phyloP scores from a whole-genome alignment of 2,329 filamentous ascomycete genomes.

The Hypoxylon sp. region DNA sequence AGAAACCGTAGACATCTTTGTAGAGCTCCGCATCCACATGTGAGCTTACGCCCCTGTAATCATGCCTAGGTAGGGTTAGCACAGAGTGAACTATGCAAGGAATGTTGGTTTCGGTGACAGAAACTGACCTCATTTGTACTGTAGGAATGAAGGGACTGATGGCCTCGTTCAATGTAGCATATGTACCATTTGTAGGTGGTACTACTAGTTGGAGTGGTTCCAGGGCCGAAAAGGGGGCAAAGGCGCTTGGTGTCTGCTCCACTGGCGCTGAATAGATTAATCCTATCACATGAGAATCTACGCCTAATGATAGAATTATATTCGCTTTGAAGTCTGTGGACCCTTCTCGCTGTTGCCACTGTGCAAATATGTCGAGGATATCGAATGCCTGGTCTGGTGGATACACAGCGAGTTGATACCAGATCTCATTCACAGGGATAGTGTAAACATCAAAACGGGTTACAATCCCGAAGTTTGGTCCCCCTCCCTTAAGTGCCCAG shows the following conservation, averaged over 20 bases:
- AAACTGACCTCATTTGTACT: not conserved
- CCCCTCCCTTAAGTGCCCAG: constrained; percentile 64
- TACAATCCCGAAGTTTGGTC: constrained; percentile 63
- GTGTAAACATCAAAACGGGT: constrained; percentile 56
- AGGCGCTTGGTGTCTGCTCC: constrained; percentile 33
- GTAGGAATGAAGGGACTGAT: constrained; percentile 9
- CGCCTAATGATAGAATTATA: constrained; percentile 40
- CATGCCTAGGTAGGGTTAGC: constrained; percentile 42
- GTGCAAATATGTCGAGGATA: constrained; percentile 51
- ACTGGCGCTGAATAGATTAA: constrained; percentile 49
- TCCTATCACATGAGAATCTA: constrained; percentile 38
- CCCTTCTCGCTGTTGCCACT: constrained; percentile 50
- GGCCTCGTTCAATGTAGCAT: not conserved
- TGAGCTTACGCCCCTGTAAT: constrained; percentile 44
- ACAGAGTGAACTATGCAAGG: not conserved
- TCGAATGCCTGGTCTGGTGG: constrained; percentile 40
- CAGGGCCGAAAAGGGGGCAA: constrained; percentile 47
- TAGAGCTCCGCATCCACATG: constrained; percentile 49
- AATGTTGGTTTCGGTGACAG: not conserved
- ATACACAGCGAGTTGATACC: constrained; percentile 46
- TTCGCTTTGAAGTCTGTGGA: constrained; percentile 46
- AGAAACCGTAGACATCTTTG: constrained; percentile 50
- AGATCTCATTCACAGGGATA: constrained; percentile 47
- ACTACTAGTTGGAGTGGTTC: not conserved
- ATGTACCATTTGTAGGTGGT: not conserved